These are phyloP conservation scores for Thalassiosira mediterranea DNA, from an alignment of 352 stramenopile genomes.

Conservation along the genomic window DNA sequence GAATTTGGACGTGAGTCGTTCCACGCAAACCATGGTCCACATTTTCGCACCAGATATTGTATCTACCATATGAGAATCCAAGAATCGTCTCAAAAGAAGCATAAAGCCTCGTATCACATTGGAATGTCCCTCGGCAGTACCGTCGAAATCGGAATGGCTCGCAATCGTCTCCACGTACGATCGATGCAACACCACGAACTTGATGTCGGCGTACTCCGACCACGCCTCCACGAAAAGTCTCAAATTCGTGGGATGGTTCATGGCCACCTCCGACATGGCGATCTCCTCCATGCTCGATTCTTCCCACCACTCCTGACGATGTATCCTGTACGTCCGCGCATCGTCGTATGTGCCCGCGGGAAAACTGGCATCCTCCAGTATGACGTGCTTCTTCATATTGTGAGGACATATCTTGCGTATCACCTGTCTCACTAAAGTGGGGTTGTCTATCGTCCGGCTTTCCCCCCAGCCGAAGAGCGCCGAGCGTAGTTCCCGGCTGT, in stretches of 20 bases:
- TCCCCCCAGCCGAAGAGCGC: constrained; percentile 25
- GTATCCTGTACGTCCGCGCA: constrained; percentile 15
- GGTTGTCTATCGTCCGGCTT: constrained; percentile 7
- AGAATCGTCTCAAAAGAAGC: constrained; percentile 21
- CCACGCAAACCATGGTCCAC: constrained; percentile 28
- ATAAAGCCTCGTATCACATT: constrained; percentile 30
- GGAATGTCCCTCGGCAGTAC: constrained; percentile 5
- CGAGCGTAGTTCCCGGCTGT: neutral
- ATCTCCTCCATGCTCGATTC: constrained; percentile 11
- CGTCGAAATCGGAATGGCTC: constrained; percentile 17
- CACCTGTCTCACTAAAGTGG: constrained; percentile 4
- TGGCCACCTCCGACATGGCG: constrained; percentile 6
- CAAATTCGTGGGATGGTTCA: constrained; percentile 21
- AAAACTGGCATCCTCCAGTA: constrained; percentile 20
- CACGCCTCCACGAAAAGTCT: constrained; percentile 18
- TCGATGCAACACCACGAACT: constrained; percentile 32
- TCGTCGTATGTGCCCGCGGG: constrained; percentile 16
- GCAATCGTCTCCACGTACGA: constrained; percentile 26
- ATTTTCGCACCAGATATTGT: constrained; percentile 11
- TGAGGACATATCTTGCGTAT: constrained; percentile 14
- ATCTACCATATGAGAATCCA: constrained; percentile 25
- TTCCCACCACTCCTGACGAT: constrained; percentile 14
- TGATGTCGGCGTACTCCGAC: constrained; percentile 20
- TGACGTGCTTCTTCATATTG: constrained; percentile 16
- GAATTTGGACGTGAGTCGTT: constrained; percentile 15